Conservation (phyloP, 164 flowering plant genomes). For the Vitis cinerea region DNA sequence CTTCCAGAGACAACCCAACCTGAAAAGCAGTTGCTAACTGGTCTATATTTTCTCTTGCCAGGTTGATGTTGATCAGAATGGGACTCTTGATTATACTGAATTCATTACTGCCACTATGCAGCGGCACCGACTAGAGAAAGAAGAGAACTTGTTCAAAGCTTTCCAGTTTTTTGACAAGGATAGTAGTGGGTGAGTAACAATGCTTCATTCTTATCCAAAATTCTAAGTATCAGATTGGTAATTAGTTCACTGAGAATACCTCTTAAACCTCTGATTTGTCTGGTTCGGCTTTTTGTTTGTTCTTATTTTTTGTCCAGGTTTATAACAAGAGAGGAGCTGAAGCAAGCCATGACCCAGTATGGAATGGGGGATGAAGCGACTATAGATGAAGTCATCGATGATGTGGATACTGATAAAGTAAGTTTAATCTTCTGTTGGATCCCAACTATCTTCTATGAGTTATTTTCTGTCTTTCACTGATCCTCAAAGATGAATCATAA, state of each 20-base stretch:
- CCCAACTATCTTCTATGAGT: not conserved
- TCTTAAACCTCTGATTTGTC: not conserved
- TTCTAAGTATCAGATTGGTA: not conserved
- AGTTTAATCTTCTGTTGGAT: constrained; percentile 11
- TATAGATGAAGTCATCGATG: constrained; percentile 71
- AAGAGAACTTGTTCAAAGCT: constrained; percentile 70
- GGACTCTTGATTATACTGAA: constrained; percentile 81
- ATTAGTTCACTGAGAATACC: no score
- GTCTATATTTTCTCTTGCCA: constrained; percentile 20
- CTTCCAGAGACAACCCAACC: no score
- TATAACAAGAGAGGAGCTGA: constrained; percentile 90
- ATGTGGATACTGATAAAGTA: constrained; percentile 81
- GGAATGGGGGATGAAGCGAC: constrained; percentile 91
- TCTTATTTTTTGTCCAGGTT: constrained; percentile 35
- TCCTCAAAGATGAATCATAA: not conserved
- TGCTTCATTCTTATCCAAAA: no score
- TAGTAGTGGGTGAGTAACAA: constrained; percentile 63
- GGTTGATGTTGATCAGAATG: constrained; percentile 89
- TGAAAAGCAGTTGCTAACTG: no score
- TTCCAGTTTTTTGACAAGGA: constrained; percentile 84
- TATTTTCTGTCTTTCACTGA: not conserved
- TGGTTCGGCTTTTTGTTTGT: not conserved
- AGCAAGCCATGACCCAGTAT: constrained; percentile 65
- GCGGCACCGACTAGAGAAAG: constrained; percentile 77
- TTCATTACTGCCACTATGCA: constrained; percentile 93